Evolutionary conservation across 2,329 filamentous ascomycete genomes (phyloP), one percentile per base, ranked within the genome.

Genomic region (Aspergillus intermedius): DNA sequence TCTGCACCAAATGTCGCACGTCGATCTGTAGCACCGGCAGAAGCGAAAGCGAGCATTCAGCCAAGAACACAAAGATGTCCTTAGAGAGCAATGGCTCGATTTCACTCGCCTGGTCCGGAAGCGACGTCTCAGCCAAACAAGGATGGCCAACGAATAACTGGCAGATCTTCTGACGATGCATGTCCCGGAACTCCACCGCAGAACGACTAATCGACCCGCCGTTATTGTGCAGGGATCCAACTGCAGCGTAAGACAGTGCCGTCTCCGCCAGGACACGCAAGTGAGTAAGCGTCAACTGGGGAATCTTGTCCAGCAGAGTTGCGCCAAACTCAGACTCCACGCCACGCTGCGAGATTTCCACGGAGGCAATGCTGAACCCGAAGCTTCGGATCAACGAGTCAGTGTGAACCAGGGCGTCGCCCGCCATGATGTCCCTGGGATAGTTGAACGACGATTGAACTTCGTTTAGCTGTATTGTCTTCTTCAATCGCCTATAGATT

Each of bases 271-370:
- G 74, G 23, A 97, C 84, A 44, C 91, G 87, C 23, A 98, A 76
- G 64, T 97, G 90, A 1, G 88, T 93, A 51, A 98, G 74, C 1
- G 82, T 79, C 64, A 95, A 84, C 49, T 91, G 86, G 0, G 93
- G 85, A 45, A 97, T 86, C 60, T 85, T 90, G 56, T 91, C 86
- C 17, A 97, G 70, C 42, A 97, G 72, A 4, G 86, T 91, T 66
- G 82, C 77, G 47, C 87, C 85, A 42, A 81, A 79, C 54, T 86
- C 81, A 19, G 83, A 82, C 58, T 88, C 86, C 3, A 89, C 76
- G 5, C 93, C 93, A 58, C 93, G 86, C 65, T 96, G 90, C 54
- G 91, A 85, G 55, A 97, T 95, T 70, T 98, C 93, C 3, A 88
- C 83, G 0, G 90, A 84, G 7, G 90, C 85, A 50, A 98, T 90